Evolutionary conservation across 768 basidiomycete genomes (phyloP).

Genomic region (Cystobasidium tubakii): DNA sequence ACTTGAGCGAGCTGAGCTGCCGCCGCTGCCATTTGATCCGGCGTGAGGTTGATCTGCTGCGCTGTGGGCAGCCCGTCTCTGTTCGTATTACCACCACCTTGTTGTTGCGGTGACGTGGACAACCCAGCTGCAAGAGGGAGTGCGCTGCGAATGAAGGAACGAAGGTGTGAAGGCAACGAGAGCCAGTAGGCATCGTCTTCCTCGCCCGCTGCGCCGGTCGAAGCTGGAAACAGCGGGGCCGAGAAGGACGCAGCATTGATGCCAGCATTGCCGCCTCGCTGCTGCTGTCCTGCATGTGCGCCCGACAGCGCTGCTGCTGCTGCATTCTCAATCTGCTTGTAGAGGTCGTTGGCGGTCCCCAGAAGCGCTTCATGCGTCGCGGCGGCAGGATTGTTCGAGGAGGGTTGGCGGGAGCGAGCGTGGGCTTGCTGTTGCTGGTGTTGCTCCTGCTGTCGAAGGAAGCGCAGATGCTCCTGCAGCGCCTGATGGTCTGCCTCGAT

Average conservation of each 20-base stretch:
- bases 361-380: slow-evolving; percentile 59
- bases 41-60: slow-evolving; percentile 43
- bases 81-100: not conserved
- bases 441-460: slow-evolving; percentile 10
- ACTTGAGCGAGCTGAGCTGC: slow-evolving; percentile 47
- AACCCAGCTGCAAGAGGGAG: slow-evolving; percentile 50
- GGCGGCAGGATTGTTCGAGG: slow-evolving; percentile 14
- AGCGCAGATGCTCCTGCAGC: not conserved
- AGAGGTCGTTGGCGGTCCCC: slow-evolving; percentile 61
- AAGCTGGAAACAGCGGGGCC: slow-evolving; percentile 14
- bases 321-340: slow-evolving; percentile 56
- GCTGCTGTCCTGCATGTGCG: slow-evolving; percentile 40
- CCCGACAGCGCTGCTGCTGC: slow-evolving; percentile 48
- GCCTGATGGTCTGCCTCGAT: slow-evolving; percentile 13
- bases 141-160: slow-evolving; percentile 61
- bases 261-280: slow-evolving; percentile 7
- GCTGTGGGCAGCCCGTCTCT: slow-evolving; percentile 13
- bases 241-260: not conserved
- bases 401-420: not conserved
- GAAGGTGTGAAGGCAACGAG: slow-evolving; percentile 62
- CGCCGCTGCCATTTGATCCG: slow-evolving; percentile 45
- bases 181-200: slow-evolving; percentile 65
- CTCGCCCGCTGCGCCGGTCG: slow-evolving; percentile 29
- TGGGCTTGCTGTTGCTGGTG: slow-evolving; percentile 1
- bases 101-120: slow-evolving; percentile 25